Percentiles rank a stretch among this genome's conserved stretches.
Conservation (phyloP, 2,329 filamentous ascomycete genomes). For the Fusarium hainanense region DNA sequence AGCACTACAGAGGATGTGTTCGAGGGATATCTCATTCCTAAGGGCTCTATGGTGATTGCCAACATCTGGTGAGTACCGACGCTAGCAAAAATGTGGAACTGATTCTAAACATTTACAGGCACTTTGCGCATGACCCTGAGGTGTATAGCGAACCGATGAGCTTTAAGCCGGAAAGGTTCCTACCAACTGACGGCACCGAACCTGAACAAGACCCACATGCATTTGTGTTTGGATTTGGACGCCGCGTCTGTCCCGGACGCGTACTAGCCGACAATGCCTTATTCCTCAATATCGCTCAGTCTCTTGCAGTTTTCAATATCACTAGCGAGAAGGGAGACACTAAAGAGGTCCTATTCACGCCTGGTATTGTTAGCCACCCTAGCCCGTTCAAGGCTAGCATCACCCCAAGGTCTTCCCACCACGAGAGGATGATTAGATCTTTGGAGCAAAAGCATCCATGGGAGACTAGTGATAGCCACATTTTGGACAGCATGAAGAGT, state of each 20-base stretch:
- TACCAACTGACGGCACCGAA: conserved; percentile 25
- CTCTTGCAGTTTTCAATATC: conserved; percentile 59
- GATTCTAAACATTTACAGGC: background rate
- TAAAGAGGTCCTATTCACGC: conserved; percentile 9
- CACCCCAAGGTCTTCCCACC: conserved; percentile 20
- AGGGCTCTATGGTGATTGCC: conserved; percentile 32
- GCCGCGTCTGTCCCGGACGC: conserved; percentile 49
- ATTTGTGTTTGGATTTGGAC: conserved; percentile 51
- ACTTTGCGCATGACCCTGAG: conserved; percentile 34
- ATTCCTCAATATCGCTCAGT: conserved; percentile 53
- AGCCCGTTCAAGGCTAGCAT: conserved; percentile 22
- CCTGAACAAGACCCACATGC: conserved; percentile 44
- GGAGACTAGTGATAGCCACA: conserved; percentile 7
- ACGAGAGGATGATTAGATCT: conserved; percentile 23
- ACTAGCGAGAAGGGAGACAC: background rate
- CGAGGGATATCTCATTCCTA: conserved; percentile 42
- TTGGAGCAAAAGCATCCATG: conserved; percentile 33
- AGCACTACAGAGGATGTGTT: conserved; percentile 47
- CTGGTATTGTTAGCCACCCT: conserved; percentile 35
- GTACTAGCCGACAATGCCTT: conserved; percentile 46
- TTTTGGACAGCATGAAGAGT: background rate
- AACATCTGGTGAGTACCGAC: conserved; percentile 30
- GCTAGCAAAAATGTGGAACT: too few species aligned
- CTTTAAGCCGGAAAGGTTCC: conserved; percentile 34
- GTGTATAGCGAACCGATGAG: conserved; percentile 24